Evolutionary conservation across 192 early-diverging fungal genomes (phyloP), one percentile per base, ranked within the genome.

Genomic region (Coemansia sp.): DNA sequence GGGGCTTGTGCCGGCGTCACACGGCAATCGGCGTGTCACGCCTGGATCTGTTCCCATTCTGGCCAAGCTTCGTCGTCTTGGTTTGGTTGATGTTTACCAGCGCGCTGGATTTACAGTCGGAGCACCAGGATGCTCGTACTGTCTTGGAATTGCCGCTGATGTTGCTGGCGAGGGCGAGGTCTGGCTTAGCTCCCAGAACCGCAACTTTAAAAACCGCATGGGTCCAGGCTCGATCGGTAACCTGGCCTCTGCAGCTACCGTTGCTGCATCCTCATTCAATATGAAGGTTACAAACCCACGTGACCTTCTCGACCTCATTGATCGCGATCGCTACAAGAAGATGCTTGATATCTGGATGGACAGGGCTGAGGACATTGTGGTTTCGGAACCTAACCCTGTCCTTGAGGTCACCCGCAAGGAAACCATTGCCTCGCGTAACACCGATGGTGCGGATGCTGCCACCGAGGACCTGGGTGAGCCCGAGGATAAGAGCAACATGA

Each of bases 141-240:
- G 91, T 76, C 85, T 92, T 63, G 91, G 86, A 41, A 87, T 92
- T 69, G 91, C 88, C 12, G 91, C 91, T 16, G 91, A 92, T 62
- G 83, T 85, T 66, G 91, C 91, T 48, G 86, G 87, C 45, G 90
- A 90, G 45, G 91, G 91, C 43, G 90, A 92, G 74, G 86, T 92
- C 12, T 92, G 91, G 91, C 82, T 92, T 62, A 89, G 87, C 72
- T 91, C 90, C 61, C 91, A 92, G 84, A 92, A 92, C 86, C 86
- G 91, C 69, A 92, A 92, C 76, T 92, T 92, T 73, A 89, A 88
- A 81, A 92, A 92, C 79, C 87, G 91, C 66, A 92, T 92, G 91
- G 91, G 91, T 22, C 88, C 89, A 57, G 91, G 91, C 52, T 87
- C 88, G 40, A 92, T 92, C 57, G 91, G 85, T 59, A 92, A 92